Conservation (phyloP, 179 eudicot genomes). For the Beta macrorhiza region DNA sequence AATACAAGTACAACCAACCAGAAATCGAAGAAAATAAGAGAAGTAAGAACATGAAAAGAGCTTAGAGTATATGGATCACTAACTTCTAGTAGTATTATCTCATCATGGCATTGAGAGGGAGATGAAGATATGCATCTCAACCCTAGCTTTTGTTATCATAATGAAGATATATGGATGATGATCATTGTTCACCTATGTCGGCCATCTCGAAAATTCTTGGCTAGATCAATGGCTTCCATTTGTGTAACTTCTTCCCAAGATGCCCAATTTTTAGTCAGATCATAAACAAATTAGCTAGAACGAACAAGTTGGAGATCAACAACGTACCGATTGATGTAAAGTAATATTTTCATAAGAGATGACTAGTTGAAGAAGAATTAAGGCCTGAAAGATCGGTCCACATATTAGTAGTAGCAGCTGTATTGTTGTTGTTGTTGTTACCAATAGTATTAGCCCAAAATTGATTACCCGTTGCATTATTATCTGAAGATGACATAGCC, state of each 20-base stretch:
- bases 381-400: slow-evolving; percentile 54
- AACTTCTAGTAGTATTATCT: slow-evolving; percentile 32
- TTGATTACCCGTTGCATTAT: slow-evolving; percentile 22
- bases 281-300: not conserved
- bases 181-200: not conserved
- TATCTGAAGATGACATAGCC: slow-evolving; percentile 18
- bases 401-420: slow-evolving; percentile 17
- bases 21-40: not conserved
- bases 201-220: not conserved
- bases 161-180: not conserved
- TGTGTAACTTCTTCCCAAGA: slow-evolving; percentile 2
- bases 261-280: slow-evolving; percentile 17
- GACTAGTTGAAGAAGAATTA: slow-evolving; percentile 42
- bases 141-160: slow-evolving; percentile 23
- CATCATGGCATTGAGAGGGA: slow-evolving; percentile 23
- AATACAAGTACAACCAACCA: slow-evolving; percentile 27
- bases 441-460: slow-evolving; percentile 38
- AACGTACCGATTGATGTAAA: not conserved
- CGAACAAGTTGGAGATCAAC: not conserved
- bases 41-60: slow-evolving; percentile 20
- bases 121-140: slow-evolving; percentile 21
- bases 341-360: slow-evolving; percentile 27
- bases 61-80: slow-evolving; percentile 38
- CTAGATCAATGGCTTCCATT: not conserved
- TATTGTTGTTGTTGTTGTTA: slow-evolving; percentile 7